Conservation (phyloP, 2,329 filamentous ascomycete genomes). For the Saccharata proteae region DNA sequence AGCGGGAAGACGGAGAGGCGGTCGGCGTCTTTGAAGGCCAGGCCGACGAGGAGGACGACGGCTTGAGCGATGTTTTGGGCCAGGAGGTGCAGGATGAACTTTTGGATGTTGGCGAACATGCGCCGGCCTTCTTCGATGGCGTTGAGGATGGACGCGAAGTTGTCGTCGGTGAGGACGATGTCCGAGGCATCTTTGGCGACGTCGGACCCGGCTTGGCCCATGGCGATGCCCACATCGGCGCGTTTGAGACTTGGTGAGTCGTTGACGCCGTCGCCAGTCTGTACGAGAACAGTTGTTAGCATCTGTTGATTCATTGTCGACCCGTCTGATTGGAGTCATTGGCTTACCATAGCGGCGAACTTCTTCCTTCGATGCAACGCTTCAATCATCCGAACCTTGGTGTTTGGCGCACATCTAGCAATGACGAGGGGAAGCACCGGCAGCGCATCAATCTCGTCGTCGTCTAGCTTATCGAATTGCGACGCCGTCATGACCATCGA, state of each 20-base stretch:
- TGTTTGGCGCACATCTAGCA: constrained; percentile 33
- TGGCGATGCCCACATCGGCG: constrained; percentile 31
- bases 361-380: constrained; percentile 25
- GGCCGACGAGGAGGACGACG: constrained; percentile 65
- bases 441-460: constrained; percentile 31
- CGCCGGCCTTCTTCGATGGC: constrained; percentile 29
- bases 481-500: constrained; percentile 30
- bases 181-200: constrained; percentile 29
- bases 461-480: constrained; percentile 32
- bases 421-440: constrained; percentile 31
- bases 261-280: constrained; percentile 32
- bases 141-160: constrained; percentile 30
- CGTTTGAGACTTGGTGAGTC: constrained; percentile 29
- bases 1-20: constrained; percentile 75
- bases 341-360: constrained; percentile 31
- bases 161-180: constrained; percentile 30
- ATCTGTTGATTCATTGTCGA: too few species aligned
- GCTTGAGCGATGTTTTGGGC: constrained; percentile 78
- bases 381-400: constrained; percentile 37
- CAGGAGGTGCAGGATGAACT: constrained; percentile 70
- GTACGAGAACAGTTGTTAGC: too few species aligned
- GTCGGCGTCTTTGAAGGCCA: constrained; percentile 63
- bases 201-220: constrained; percentile 26
- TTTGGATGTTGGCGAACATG: constrained; percentile 35
- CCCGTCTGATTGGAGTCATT: too few species aligned